Conservation (phyloP, 257 asterid species). For the Nicotiana noctiflora region DNA sequence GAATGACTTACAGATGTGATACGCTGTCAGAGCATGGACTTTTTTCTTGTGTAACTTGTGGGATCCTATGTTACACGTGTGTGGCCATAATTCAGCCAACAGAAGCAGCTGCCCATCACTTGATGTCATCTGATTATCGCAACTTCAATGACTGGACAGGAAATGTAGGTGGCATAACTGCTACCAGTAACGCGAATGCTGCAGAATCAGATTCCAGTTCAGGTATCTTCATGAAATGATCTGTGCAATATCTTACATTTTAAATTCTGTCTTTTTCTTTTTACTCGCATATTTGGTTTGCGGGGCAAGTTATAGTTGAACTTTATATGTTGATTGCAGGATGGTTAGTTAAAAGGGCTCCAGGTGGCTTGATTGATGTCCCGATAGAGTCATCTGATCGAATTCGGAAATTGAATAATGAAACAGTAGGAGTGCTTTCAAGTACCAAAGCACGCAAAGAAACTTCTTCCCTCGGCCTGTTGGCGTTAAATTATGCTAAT, state of each 20-base stretch:
- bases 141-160: slow-evolving; percentile 41
- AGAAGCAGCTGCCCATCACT: slow-evolving; percentile 53
- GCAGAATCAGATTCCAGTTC: slow-evolving; percentile 27
- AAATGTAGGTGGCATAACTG: slow-evolving; percentile 23
- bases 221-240: slow-evolving; percentile 31
- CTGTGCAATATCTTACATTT: not conserved
- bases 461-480: slow-evolving; percentile 74
- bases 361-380: slow-evolving; percentile 31
- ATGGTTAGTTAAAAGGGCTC: slow-evolving; percentile 28
- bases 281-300: not conserved
- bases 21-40: slow-evolving; percentile 56
- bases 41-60: slow-evolving; percentile 95
- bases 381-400: slow-evolving; percentile 34
- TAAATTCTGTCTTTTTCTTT: not conserved
- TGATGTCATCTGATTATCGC: slow-evolving; percentile 70
- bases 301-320: not conserved
- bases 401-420: slow-evolving; percentile 28
- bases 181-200: slow-evolving; percentile 25
- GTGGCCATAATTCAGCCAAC: slow-evolving; percentile 85
- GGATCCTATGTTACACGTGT: slow-evolving; percentile 89
- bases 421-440: slow-evolving; percentile 28
- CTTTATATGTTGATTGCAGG: slow-evolving; percentile 30
- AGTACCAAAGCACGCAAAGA: slow-evolving; percentile 28
- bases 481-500: slow-evolving; percentile 78
- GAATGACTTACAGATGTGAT: slow-evolving; percentile 43